Evolutionary conservation across 1,284 basidiomycete genomes (phyloP).

Genomic region (Trametes polyzona): DNA sequence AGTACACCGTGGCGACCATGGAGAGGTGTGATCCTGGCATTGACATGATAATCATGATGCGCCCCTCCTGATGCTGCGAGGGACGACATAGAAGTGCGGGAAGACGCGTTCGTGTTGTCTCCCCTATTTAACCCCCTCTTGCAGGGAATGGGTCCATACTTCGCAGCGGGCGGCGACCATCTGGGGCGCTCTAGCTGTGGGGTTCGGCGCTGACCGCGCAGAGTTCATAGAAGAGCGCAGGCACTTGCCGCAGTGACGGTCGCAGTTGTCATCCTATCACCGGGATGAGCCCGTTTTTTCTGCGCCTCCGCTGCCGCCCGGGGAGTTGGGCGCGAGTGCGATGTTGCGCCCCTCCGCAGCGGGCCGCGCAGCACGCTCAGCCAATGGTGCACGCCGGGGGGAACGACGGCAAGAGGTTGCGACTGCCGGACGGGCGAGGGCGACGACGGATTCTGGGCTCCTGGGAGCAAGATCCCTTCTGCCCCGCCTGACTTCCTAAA

Average conservation of each 20-base stretch:
- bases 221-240: slow-evolving; percentile 1
- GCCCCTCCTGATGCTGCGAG: slow-evolving; percentile 17
- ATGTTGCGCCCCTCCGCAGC: slow-evolving; percentile 1
- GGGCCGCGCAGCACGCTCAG: slow-evolving; percentile 1
- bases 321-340: background rate
- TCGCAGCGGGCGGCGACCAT: background rate
- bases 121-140: too few species aligned
- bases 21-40: background rate
- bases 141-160: too few species aligned
- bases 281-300: background rate
- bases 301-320: background rate
- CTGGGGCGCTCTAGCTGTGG: background rate
- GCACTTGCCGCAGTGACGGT: too few species aligned
- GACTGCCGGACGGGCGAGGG: background rate
- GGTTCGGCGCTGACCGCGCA: background rate
- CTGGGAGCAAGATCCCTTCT: background rate
- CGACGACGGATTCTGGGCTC: background rate
- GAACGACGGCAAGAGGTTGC: background rate
- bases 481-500: background rate
- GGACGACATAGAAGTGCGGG: slow-evolving; percentile 5
- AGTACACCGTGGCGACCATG: background rate
- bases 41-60: slow-evolving; percentile 27
- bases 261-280: background rate
- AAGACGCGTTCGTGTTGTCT: background rate
- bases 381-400: background rate